These are phyloP conservation scores for Epichloe brachyelytri DNA, from an alignment of 2,329 filamentous ascomycete species.

Conservation along the genomic window DNA sequence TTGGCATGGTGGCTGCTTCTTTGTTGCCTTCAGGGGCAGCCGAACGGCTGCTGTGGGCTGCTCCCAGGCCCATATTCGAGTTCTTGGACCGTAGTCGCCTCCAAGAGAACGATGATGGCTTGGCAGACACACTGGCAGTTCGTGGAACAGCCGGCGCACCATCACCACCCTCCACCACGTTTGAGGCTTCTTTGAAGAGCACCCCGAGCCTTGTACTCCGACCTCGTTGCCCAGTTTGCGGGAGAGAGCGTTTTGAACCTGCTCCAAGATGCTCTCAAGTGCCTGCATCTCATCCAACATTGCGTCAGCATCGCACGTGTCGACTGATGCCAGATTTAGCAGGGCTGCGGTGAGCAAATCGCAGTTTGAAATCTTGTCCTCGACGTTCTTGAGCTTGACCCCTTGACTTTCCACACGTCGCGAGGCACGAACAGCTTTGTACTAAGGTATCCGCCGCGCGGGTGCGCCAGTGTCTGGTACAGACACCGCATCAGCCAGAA, in stretches of 20 bases:
- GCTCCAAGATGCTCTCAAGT: slow-evolving; percentile 74
- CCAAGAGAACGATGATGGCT: slow-evolving; percentile 66
- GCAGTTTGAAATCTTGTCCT: slow-evolving; percentile 88
- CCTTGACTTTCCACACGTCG: slow-evolving; percentile 88
- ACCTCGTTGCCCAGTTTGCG: slow-evolving; percentile 93
- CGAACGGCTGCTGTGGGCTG: slow-evolving; percentile 28
- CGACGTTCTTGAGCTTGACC: slow-evolving; percentile 79
- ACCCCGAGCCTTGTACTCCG: slow-evolving; percentile 60
- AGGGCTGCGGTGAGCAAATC: slow-evolving; percentile 84
- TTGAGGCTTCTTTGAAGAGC: slow-evolving; percentile 60
- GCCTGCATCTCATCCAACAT: slow-evolving; percentile 89
- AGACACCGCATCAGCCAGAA: slow-evolving; percentile 97
- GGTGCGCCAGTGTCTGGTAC: slow-evolving; percentile 84
- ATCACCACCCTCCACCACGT: slow-evolving; percentile 32
- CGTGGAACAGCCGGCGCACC: slow-evolving; percentile 31
- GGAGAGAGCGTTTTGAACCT: slow-evolving; percentile 60
- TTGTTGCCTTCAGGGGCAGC: slow-evolving; percentile 14
- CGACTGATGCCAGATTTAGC: slow-evolving; percentile 68
- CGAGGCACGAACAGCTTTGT: slow-evolving; percentile 84
- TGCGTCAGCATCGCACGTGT: slow-evolving; percentile 82
- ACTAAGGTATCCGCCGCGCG: slow-evolving; percentile 82
- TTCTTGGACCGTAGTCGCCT: slow-evolving; percentile 82
- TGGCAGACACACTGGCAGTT: slow-evolving; percentile 52
- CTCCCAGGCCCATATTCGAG: slow-evolving; percentile 50
- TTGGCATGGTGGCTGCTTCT: slow-evolving; percentile 45